phyloP scores from a whole-genome alignment of 176 grass and related monocot genomes.

The Triticum urartu region DNA sequence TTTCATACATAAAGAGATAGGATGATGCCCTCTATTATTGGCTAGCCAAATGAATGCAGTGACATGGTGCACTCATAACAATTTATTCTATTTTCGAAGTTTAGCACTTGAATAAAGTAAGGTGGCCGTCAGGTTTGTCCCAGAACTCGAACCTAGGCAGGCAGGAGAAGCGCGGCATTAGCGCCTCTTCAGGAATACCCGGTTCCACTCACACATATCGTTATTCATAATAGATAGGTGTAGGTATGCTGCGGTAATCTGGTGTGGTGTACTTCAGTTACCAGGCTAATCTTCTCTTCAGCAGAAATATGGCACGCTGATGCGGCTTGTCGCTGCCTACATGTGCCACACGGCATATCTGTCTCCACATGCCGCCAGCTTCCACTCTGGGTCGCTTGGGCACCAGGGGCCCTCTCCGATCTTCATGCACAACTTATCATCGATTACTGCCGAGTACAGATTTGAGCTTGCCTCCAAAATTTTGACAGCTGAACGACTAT shows the following conservation, averaged over 20 bases:
- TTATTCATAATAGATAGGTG: background rate
- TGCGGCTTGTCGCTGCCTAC: conserved; percentile 33
- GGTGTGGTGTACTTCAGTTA: background rate
- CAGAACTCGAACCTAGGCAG: background rate
- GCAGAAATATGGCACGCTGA: background rate
- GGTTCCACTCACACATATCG: background rate
- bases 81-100: background rate
- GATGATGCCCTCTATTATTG: background rate
- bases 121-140: background rate
- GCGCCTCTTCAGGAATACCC: background rate
- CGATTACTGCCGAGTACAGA: conserved; percentile 70
- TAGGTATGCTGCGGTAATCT: background rate
- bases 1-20: background rate
- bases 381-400: conserved; percentile 66
- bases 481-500: conserved; percentile 75
- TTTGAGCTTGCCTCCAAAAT: conserved; percentile 75
- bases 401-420: conserved; percentile 78
- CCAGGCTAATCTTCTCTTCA: background rate
- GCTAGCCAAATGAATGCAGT: background rate
- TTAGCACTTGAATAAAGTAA: background rate
- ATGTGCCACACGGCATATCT: conserved; percentile 96
- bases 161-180: background rate
- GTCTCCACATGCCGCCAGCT: conserved; percentile 52
- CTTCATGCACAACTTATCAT: conserved; percentile 86
- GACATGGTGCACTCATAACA: background rate